A percentile compares a stretch with the other conserved stretches of the same genome.
Conservation (phyloP, 2,329 filamentous ascomycete species). For the Dothiorella sarmentorum region DNA sequence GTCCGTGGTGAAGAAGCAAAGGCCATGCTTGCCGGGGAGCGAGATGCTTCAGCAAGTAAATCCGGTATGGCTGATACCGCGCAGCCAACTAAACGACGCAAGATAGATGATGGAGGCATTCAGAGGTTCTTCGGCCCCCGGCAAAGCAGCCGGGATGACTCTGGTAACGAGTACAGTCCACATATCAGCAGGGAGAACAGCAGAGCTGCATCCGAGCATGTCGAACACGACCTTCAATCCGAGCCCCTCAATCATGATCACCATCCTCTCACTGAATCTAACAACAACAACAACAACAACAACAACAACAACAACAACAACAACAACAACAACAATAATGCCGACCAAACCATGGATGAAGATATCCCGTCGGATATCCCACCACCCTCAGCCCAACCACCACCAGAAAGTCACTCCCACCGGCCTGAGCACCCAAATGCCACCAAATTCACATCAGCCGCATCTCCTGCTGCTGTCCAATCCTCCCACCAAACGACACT, state of each 20-base stretch:
- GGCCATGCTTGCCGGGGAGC: constrained; percentile 35
- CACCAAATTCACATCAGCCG: not conserved
- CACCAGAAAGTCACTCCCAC: not conserved
- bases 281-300: not conserved
- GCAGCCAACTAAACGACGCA: constrained; percentile 27
- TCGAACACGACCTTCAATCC: not conserved
- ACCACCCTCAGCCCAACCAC: constrained; percentile 35
- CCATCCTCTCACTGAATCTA: not conserved
- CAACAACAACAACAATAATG: not conserved
- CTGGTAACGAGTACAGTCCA: constrained; percentile 7
- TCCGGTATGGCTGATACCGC: not conserved
- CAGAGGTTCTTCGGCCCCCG: constrained; percentile 32
- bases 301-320: not conserved
- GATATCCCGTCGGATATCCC: constrained; percentile 19
- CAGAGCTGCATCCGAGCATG: not conserved
- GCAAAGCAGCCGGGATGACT: constrained; percentile 5
- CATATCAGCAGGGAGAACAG: constrained; percentile 1
- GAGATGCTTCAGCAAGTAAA: not conserved
- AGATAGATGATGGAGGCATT: constrained; percentile 35
- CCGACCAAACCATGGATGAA: not conserved
- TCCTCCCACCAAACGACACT: constrained; percentile 25
- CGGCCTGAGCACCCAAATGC: not conserved
- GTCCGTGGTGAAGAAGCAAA: constrained; percentile 61
- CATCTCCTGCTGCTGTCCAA: not conserved
- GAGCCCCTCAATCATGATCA: not conserved